These are phyloP conservation scores for Pythium aquatile DNA, from an alignment of 352 stramenopile genomes.

Conservation along the genomic window DNA sequence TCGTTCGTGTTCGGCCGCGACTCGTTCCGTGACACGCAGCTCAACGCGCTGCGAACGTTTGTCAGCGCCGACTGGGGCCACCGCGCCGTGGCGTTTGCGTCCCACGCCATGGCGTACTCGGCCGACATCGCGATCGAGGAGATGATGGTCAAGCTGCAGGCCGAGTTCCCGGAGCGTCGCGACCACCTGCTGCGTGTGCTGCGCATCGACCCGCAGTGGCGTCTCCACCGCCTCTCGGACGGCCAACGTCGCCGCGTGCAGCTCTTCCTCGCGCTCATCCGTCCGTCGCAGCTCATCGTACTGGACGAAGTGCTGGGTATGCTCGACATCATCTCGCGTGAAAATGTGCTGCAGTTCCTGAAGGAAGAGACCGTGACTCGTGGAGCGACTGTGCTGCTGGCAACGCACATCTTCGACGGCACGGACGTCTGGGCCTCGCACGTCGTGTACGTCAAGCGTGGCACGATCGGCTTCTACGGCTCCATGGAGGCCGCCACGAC, in stretches of 20 bases:
- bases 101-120: slow-evolving; percentile 81
- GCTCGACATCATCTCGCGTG: slow-evolving; percentile 94
- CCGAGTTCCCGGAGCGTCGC: slow-evolving; percentile 91
- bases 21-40: slow-evolving; percentile 94
- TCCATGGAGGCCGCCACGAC: slow-evolving; percentile 75
- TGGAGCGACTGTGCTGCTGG: slow-evolving; percentile 67
- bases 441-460: slow-evolving; percentile 90
- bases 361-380: slow-evolving; percentile 72
- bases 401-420: slow-evolving; percentile 98
- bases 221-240: slow-evolving; percentile 80
- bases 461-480: slow-evolving; percentile 56
- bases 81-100: slow-evolving; percentile 94
- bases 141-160: slow-evolving; percentile 97
- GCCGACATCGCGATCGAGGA: slow-evolving; percentile 95
- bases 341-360: slow-evolving; percentile 94
- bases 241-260: slow-evolving; percentile 92
- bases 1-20: slow-evolving; percentile 86
- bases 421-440: slow-evolving; percentile 96
- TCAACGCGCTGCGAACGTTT: slow-evolving; percentile 93
- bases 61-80: slow-evolving; percentile 97
- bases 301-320: slow-evolving; percentile 98
- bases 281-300: slow-evolving; percentile 95
- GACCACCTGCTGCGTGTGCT: slow-evolving; percentile 94
- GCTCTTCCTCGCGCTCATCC: slow-evolving; percentile 94
- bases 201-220: slow-evolving; percentile 93